These are phyloP conservation scores for Phytophthora citricola DNA, from an alignment of 352 stramenopile genomes.

Conservation along the genomic window DNA sequence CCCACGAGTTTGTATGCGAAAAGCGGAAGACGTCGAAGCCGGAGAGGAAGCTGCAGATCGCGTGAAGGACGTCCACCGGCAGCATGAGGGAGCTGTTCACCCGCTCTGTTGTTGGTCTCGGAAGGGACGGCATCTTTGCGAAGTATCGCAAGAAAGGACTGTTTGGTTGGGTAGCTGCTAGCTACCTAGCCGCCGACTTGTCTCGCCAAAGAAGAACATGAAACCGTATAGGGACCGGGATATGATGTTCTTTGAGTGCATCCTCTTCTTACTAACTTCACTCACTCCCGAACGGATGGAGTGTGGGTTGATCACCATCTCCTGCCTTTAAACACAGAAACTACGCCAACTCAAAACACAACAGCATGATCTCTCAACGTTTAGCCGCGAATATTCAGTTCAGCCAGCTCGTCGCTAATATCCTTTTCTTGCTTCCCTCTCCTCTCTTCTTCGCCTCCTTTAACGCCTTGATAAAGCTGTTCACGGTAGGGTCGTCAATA, in stretches of 20 bases:
- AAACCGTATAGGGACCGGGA: background rate
- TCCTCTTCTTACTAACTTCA: too few species aligned
- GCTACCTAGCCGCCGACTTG: background rate
- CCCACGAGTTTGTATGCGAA: slow-evolving; percentile 22
- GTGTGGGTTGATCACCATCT: too few species aligned
- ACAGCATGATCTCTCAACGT: background rate
- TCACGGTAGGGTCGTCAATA: slow-evolving; percentile 43
- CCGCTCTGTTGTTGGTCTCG: background rate
- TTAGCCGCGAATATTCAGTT: slow-evolving; percentile 20
- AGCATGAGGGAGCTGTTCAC: slow-evolving; percentile 7
- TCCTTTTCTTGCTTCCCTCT: background rate
- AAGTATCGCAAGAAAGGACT: slow-evolving; percentile 7
- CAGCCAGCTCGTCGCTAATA: slow-evolving; percentile 18
- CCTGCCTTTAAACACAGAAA: too few species aligned
- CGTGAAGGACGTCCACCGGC: slow-evolving; percentile 12
- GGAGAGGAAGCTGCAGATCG: slow-evolving; percentile 18
- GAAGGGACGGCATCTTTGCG: background rate
- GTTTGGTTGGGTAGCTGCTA: background rate
- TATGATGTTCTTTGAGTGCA: too few species aligned
- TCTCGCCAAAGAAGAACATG: background rate
- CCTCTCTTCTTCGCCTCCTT: slow-evolving; percentile 9
- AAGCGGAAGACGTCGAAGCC: slow-evolving; percentile 25
- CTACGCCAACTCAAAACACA: too few species aligned
- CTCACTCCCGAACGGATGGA: too few species aligned
- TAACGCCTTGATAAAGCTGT: slow-evolving; percentile 33